A percentile compares a stretch with the other conserved stretches of the same genome.
phyloP scores from a whole-genome alignment of 2,329 filamentous ascomycete species.

The Aspergillus unguis region DNA sequence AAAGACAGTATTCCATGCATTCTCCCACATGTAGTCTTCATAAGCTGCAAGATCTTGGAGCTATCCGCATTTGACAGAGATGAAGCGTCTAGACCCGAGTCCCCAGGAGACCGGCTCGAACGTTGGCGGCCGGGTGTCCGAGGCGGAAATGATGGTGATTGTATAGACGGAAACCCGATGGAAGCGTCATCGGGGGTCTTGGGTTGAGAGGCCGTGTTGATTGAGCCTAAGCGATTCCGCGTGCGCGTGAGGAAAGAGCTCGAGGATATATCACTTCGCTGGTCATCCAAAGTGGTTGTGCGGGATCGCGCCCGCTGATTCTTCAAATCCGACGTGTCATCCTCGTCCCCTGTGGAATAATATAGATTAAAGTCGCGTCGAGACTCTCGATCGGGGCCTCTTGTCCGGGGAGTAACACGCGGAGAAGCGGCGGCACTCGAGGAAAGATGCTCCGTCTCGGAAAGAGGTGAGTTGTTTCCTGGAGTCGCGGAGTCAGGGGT shows the following conservation, averaged over 20 bases:
- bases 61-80: conserved; percentile 45
- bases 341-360: conserved; percentile 32
- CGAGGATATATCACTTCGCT: conserved; percentile 37
- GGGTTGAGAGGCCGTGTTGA: conserved; percentile 36
- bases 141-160: conserved; percentile 37
- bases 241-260: conserved; percentile 31
- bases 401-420: conserved; percentile 33
- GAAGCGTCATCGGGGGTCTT: conserved; percentile 42
- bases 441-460: conserved; percentile 35
- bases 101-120: conserved; percentile 31
- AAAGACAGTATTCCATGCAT: conserved; percentile 54
- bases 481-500: conserved; percentile 44
- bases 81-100: conserved; percentile 26
- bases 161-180: conserved; percentile 49
- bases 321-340: conserved; percentile 31
- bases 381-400: conserved; percentile 32
- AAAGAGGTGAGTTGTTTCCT: conserved; percentile 37
- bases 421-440: conserved; percentile 35
- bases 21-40: conserved; percentile 51
- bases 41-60: conserved; percentile 48
- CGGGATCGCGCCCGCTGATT: conserved; percentile 38
- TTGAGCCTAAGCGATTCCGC: conserved; percentile 39
- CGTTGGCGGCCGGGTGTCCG: conserved; percentile 34
- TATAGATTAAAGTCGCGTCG: conserved; percentile 32
- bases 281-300: conserved; percentile 43